A percentile compares a stretch with the other conserved stretches of the same genome.
phyloP scores from a whole-genome alignment of 257 asterid genomes.

The Solanum stenotomum region DNA sequence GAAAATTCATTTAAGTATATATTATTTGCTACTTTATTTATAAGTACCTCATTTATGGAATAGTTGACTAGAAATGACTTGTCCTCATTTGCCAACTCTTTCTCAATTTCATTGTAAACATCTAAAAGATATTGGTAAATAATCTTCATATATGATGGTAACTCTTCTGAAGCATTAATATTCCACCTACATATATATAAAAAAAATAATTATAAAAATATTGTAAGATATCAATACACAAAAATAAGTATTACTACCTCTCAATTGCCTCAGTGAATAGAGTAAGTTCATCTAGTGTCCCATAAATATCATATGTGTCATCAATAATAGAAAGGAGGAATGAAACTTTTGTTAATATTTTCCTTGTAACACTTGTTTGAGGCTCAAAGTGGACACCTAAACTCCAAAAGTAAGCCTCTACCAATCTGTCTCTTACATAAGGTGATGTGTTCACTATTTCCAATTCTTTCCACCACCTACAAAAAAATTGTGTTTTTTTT shows the following conservation, averaged over 20 bases:
- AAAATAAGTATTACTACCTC: background rate
- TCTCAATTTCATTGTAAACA: background rate
- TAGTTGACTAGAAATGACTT: background rate
- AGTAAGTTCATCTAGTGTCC: background rate
- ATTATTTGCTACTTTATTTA: background rate
- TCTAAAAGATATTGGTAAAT: background rate
- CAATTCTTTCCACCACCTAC: constrained; percentile 25
- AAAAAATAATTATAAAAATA: background rate
- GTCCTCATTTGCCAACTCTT: background rate
- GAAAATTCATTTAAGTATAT: too few species aligned
- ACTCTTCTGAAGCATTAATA: background rate
- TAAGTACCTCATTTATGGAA: constrained; percentile 9
- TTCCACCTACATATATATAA: background rate
- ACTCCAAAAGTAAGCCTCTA: constrained; percentile 20
- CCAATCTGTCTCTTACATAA: constrained; percentile 27
- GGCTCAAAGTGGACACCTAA: constrained; percentile 28
- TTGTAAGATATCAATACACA: background rate
- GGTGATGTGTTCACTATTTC: constrained; percentile 3
- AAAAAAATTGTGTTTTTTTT: background rate
- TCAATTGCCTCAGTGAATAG: background rate
- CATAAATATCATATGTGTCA: background rate
- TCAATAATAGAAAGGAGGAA: background rate
- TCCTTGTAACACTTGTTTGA: background rate
- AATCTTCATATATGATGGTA: background rate
- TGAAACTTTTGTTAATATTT: background rate